A percentile compares a stretch with the other conserved stretches of the same genome.
Evolutionary conservation across 2,329 filamentous ascomycete species (phyloP).

Genomic region (Talaromyces sp.): DNA sequence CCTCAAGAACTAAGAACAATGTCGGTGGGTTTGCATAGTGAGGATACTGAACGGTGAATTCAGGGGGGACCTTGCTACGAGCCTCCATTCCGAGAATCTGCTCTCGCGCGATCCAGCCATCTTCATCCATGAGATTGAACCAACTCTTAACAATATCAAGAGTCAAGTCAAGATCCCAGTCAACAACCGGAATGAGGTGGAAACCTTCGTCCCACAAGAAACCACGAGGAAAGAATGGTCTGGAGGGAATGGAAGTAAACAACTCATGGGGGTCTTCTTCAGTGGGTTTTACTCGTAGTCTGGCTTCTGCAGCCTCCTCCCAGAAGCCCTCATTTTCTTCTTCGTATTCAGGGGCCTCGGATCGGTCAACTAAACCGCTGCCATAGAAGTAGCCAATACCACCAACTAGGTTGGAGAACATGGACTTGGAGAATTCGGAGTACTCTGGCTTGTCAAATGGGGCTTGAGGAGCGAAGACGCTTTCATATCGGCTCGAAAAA

Average conservation of each 20-base stretch:
- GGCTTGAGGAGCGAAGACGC: conserved; percentile 67
- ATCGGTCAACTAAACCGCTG: conserved; percentile 81
- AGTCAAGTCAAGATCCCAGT: conserved; percentile 90
- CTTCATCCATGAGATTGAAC: conserved; percentile 93
- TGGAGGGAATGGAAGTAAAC: conserved; percentile 85
- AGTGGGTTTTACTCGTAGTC: conserved; percentile 63
- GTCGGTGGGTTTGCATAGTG: conserved; percentile 98
- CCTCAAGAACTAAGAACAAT: conserved; percentile 82
- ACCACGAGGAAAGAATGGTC: conserved; percentile 92
- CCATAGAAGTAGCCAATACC: conserved; percentile 96
- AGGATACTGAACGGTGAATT: conserved; percentile 94
- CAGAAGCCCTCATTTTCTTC: conserved; percentile 95
- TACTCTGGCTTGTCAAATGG: conserved; percentile 75
- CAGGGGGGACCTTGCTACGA: conserved; percentile 84
- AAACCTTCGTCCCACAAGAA: conserved; percentile 99
- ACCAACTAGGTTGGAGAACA: conserved; percentile 91
- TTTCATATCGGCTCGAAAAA: conserved; percentile 72
- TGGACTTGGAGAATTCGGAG: conserved; percentile 74
- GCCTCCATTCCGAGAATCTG: conserved; percentile 91
- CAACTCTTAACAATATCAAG: conserved; percentile 88
- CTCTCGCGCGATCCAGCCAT: conserved; percentile 96
- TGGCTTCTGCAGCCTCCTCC: conserved; percentile 82
- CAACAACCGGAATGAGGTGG: conserved; percentile 82
- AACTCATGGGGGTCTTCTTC: conserved; percentile 81
- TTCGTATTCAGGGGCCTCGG: conserved; percentile 87